Evolutionary conservation across 768 basidiomycete species (phyloP), one percentile per base, ranked within the genome.

Genomic region (Clathrus columnatus): DNA sequence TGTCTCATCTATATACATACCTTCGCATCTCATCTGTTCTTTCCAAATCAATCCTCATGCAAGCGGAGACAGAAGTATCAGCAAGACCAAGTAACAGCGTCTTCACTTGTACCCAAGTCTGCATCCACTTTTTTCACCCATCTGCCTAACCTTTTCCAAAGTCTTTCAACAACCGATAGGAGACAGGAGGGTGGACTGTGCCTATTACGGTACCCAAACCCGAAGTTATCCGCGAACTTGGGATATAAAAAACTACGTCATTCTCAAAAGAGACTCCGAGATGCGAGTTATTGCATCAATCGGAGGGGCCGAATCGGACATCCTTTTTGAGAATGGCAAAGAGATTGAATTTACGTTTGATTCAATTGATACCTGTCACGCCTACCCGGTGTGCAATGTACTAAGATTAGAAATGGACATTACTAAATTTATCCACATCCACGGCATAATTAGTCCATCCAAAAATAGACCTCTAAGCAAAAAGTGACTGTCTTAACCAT

Each of bases 51-150:
- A 84, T 98, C 59, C 76, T 97, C 45, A 76, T 88, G 28, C 95
- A 97, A 71, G 93, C 93, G 17, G 93, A 96, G 71, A 87, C 84
- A 0, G 95, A 98, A 68, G 89, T 95, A 8, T 82, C 87, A 1
- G 92, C 93, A 2, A 89, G 94, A 69, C n/a, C 83, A 87, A 63
- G 82, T 82, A 28, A 86, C 87, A 21, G 93, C 92, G 0, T 74
- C 77, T 32, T 95, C 95, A 0, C 78, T 99, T 20, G 90, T n/a
- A n/a, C 88, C 0, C 78, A 80, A 28, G 81, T 96, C 8, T 70
- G 88, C 2, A 76, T 86, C 59, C 83, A 79, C 59, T n/a, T 74
- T 97, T 26, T 75, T 92, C 51, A 75, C 71, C 43, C 77, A 82
- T 49, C 69, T 82, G 2, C 72, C 75, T 4, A 66, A 69, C 24